Base-by-base conservation (phyloP, 73 alveolate species). In the Paramecium caudatum region DNA sequence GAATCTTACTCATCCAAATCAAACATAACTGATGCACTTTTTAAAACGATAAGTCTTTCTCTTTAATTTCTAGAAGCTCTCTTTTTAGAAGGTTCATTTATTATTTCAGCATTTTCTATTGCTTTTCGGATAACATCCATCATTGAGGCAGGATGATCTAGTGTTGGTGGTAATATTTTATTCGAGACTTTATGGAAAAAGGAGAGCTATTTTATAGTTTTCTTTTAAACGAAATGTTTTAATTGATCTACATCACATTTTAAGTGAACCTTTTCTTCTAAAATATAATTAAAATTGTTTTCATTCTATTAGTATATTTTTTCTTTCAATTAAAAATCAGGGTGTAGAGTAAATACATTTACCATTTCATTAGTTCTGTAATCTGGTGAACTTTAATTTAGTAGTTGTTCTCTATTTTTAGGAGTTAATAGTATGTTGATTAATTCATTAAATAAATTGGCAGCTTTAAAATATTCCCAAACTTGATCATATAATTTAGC, bases 81-180 rank as follows among this genome's bases (percentile, higher is more conserved):
- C 15, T 74, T 74, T 74, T 74, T 74, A 39, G 17, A 25, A 27
- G 88, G 88, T 74, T 21, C 88, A 13, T 74, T 19, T 4, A 23
- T 23, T 4, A 27, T 37, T 21, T 74, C 69, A 2, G 88, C 88
- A 19, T 74, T 21, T 6, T 74, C 21, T 16, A 74, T 74, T 2
- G 88, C 88, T 12, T 16, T 47, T 74, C 88, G 36, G 10, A 74
- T 74, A 41, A 74, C 69, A 39, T 74, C 68, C 88, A 74, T 68
- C 84, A 68, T 74, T 3, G 46, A 65, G 16, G 83, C 83, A 25
- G 83, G 83, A 25, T 74, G 15, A 41, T 41, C 39, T 15, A 3
- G 36, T 17, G 41, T 7, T 15, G 39, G 17, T 5, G 68, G 69
- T 74, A 74, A 41, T 0, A 74, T 37, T 45, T 43, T 41, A 27